A percentile compares a stretch with the other conserved stretches of the same genome.
Evolutionary conservation across 2,329 filamentous ascomycete genomes (phyloP).

Genomic region (Monilinia polystroma): DNA sequence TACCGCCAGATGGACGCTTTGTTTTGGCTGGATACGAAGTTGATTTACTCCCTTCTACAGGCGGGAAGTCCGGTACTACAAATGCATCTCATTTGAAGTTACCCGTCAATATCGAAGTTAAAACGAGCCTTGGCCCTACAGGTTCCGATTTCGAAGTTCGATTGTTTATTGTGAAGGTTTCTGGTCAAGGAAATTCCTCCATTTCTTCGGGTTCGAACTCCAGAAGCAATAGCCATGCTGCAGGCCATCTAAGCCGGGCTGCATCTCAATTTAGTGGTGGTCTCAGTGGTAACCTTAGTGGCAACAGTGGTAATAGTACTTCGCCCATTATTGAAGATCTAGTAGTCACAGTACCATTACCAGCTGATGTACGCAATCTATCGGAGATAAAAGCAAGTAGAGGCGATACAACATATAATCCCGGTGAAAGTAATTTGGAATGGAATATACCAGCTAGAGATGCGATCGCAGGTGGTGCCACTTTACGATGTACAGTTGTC

Average conservation of each 20-base stretch:
- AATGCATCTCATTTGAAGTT: conserved; percentile 66
- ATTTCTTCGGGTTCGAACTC: conserved; percentile 42
- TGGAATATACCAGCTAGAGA: conserved; percentile 84
- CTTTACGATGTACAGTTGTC: conserved; percentile 76
- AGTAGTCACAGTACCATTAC: conserved; percentile 74
- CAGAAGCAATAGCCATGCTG: conserved; percentile 40
- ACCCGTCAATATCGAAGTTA: conserved; percentile 78
- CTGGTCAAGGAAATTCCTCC: conserved; percentile 47
- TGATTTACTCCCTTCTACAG: conserved; percentile 74
- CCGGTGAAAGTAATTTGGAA: conserved; percentile 69
- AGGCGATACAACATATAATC: conserved; percentile 80
- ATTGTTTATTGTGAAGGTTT: conserved; percentile 67
- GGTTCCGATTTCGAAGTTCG: conserved; percentile 89
- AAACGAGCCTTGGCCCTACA: conserved; percentile 69
- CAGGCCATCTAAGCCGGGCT: conserved; percentile 43
- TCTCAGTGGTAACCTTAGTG: conserved; percentile 42
- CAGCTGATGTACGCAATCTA: conserved; percentile 75
- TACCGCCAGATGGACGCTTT: conserved; percentile 92
- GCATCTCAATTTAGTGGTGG: conserved; percentile 48
- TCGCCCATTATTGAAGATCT: conserved; percentile 70
- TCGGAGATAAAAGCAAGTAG: conserved; percentile 76
- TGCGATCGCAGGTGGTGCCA: conserved; percentile 67
- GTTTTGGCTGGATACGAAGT: conserved; percentile 93
- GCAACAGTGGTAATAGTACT: conserved; percentile 45
- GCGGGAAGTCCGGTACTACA: conserved; percentile 54